Evolutionary conservation across 176 grass and related monocot genomes (phyloP).

Genomic region (Avena insularis): DNA sequence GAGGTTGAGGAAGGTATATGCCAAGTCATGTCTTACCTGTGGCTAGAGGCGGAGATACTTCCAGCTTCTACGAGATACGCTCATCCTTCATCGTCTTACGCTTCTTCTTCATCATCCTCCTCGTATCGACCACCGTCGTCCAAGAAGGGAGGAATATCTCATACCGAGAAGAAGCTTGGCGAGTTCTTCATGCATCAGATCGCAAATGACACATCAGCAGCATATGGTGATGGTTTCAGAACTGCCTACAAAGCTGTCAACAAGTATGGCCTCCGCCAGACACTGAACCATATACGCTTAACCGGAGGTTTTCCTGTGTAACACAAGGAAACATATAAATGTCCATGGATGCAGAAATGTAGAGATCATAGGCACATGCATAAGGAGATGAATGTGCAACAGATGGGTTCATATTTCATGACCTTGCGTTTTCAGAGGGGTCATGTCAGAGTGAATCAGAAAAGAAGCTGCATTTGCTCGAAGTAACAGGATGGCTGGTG

Average conservation of each 20-base stretch:
- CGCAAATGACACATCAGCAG: constrained; percentile 74
- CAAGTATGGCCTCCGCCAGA: constrained; percentile 76
- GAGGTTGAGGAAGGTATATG: constrained; percentile 96
- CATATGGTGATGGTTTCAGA: constrained; percentile 94
- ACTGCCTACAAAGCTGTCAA: constrained; percentile 73
- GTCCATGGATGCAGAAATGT: constrained; percentile 14
- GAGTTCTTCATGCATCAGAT: constrained; percentile 99
- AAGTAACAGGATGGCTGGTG: constrained; percentile 33
- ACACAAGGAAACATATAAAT: constrained; percentile 31
- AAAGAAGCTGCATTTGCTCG: constrained; percentile 50
- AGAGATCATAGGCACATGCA: constrained; percentile 20
- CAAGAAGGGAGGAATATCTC: constrained; percentile 88
- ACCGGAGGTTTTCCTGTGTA: constrained; percentile 64
- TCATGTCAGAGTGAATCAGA: constrained; percentile 51
- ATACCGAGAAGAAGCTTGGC: constrained; percentile 92
- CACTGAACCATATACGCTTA: constrained; percentile 75
- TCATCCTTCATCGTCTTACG: constrained; percentile 58
- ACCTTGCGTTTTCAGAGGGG: constrained; percentile 53
- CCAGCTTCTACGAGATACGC: constrained; percentile 52
- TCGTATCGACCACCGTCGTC: constrained; percentile 54
- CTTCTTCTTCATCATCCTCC: constrained; percentile 70
- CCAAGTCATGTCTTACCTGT: constrained; percentile 89
- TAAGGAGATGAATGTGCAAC: constrained; percentile 17
- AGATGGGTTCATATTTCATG: constrained; percentile 32
- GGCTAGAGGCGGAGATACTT: constrained; percentile 93